Evolutionary conservation across 1,139 yeast species (phyloP).

Genomic region (Pichia sp.): DNA sequence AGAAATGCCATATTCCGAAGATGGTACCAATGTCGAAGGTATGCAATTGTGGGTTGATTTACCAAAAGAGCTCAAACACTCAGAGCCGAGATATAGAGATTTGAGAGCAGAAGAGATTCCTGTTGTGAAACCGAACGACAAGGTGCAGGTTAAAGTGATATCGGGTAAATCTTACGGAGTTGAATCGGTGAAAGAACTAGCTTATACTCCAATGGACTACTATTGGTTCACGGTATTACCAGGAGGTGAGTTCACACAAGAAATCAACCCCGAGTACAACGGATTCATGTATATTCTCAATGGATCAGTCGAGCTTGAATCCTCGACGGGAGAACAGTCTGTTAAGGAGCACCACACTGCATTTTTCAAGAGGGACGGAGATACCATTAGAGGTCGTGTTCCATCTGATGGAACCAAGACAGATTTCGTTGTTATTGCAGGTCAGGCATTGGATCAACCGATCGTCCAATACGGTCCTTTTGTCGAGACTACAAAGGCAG

Average conservation of each 20-base stretch:
- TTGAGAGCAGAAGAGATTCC: constrained; percentile 68
- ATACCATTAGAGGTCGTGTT: constrained; percentile 41
- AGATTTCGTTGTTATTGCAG: constrained; percentile 67
- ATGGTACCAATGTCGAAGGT: constrained; percentile 55
- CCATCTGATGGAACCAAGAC: constrained; percentile 31
- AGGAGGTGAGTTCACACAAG: constrained; percentile 60
- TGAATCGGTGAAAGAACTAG: constrained; percentile 65
- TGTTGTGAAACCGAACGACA: constrained; percentile 55
- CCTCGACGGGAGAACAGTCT: constrained; percentile 19
- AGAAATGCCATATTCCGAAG: constrained; percentile 68
- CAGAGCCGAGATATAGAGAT: constrained; percentile 77
- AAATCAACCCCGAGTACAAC: constrained; percentile 55
- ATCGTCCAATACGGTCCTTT: constrained; percentile 89
- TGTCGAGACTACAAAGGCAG: constrained; percentile 58
- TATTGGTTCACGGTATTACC: constrained; percentile 61
- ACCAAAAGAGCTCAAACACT: constrained; percentile 59
- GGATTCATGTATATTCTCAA: constrained; percentile 62
- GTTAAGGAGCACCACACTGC: constrained; percentile 44
- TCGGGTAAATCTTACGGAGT: constrained; percentile 74
- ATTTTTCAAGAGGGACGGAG: constrained; percentile 64
- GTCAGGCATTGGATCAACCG: constrained; percentile 67
- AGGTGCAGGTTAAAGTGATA: constrained; percentile 62
- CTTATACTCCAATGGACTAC: constrained; percentile 78
- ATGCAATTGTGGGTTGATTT: constrained; percentile 91
- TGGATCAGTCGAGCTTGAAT: constrained; percentile 47